Evolutionary conservation across 345 rosid genomes (phyloP).

Genomic region (Odontarrhena argentea): DNA sequence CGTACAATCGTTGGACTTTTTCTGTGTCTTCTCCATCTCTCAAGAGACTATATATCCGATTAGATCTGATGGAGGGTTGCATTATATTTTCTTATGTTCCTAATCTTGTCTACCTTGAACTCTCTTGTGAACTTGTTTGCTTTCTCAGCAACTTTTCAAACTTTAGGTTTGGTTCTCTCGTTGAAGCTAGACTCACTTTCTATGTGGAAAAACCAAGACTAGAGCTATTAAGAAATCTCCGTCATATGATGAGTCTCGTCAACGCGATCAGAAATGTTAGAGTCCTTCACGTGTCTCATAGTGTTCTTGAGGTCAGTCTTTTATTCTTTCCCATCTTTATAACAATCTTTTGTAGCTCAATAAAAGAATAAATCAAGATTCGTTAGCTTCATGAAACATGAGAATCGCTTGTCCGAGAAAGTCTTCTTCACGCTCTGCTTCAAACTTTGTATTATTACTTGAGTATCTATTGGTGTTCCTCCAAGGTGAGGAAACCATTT

Average conservation of each 20-base stretch:
- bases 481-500: too few species aligned
- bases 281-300: not conserved
- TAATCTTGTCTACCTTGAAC: constrained; percentile 18
- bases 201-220: too few species aligned
- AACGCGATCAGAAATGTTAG: constrained; percentile 7
- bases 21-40: constrained; percentile 1
- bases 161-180: not conserved
- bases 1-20: not conserved
- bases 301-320: constrained; percentile 1
- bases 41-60: not conserved
- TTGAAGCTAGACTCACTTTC: not conserved
- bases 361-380: not conserved
- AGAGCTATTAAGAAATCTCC: not conserved
- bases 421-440: not conserved
- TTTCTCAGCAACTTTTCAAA: not conserved
- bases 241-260: not conserved
- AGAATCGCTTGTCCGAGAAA: not conserved
- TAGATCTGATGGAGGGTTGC: too few species aligned
- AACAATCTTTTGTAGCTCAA: not conserved
- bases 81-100: not conserved
- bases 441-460: not conserved
- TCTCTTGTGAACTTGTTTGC: not conserved
- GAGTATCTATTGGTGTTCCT: too few species aligned
- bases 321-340: not conserved
- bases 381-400: too few species aligned